Percentiles rank a stretch among this genome's conserved stretches.
phyloP scores from a whole-genome alignment of 1,139 yeast species.

The Hansenula anomala region DNA sequence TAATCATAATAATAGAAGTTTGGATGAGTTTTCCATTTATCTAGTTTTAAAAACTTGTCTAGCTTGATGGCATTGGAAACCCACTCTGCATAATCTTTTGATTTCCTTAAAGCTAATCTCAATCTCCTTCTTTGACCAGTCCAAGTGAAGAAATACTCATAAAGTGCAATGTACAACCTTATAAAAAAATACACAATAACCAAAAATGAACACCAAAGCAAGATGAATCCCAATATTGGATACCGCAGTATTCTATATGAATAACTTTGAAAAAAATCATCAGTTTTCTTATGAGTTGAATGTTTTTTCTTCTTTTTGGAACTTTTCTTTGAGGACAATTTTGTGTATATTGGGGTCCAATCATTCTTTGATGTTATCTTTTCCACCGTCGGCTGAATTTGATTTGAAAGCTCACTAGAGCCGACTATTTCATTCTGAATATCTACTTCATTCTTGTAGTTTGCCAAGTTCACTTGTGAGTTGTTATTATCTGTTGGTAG shows the following conservation, averaged over 20 bases:
- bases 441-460: constrained; percentile 4
- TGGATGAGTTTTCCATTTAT: constrained; percentile 61
- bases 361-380: constrained; percentile 57
- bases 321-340: constrained; percentile 17
- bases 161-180: constrained; percentile 58
- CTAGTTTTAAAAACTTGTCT: constrained; percentile 54
- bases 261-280: constrained; percentile 24
- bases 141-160: constrained; percentile 58
- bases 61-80: constrained; percentile 48
- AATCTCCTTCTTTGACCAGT: constrained; percentile 50
- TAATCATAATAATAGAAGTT: constrained; percentile 67
- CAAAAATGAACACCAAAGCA: constrained; percentile 50
- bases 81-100: constrained; percentile 60
- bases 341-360: constrained; percentile 57
- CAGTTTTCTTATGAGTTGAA: constrained; percentile 1
- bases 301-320: constrained; percentile 3
- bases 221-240: constrained; percentile 53
- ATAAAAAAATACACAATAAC: constrained; percentile 46
- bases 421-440: constrained; percentile 11
- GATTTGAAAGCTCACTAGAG: constrained; percentile 6
- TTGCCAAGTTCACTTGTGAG: not conserved
- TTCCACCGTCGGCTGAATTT: constrained; percentile 21
- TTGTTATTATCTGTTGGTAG: not conserved
- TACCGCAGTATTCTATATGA: constrained; percentile 57
- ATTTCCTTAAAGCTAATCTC: constrained; percentile 43